A percentile compares a stretch with the other conserved stretches of the same genome.
Conservation (phyloP, 768 basidiomycete species). For the Mrakia gelida region DNA sequence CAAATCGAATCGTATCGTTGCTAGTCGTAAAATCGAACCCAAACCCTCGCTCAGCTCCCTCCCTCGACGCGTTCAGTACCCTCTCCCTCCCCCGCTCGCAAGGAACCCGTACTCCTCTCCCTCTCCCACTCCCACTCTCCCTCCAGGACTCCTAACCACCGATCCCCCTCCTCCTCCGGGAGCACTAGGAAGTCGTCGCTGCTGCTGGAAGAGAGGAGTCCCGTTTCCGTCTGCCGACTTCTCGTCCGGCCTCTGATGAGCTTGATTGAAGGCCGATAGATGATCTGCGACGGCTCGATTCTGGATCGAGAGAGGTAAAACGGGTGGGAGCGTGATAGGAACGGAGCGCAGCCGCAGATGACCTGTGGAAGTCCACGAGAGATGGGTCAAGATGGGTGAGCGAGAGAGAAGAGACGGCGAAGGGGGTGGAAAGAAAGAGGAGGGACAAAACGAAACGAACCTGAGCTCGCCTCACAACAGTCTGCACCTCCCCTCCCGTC, state of each 20-base stretch:
- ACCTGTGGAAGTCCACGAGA: not conserved
- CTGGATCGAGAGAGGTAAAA: not conserved
- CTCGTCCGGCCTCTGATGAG: no score
- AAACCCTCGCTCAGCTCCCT: no score
- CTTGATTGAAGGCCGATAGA: not conserved
- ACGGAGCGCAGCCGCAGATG: constrained; percentile 12
- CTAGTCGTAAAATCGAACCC: no score
- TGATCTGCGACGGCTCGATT: not conserved
- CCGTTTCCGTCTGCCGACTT: not conserved
- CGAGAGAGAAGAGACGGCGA: not conserved
- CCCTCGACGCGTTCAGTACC: no score
- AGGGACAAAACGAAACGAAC: not conserved
- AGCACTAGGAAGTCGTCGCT: no score
- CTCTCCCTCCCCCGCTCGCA: no score
- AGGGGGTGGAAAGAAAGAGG: not conserved
- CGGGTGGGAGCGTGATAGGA: not conserved
- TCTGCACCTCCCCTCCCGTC: not conserved
- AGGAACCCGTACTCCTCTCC: no score
- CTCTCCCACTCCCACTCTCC: no score
- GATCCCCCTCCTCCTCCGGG: no score
- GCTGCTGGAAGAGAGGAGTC: not conserved
- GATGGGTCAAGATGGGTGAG: not conserved
- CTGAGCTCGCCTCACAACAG: constrained; percentile 11
- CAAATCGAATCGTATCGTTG: no score
- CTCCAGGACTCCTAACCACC: no score